Base-by-base conservation (phyloP, 768 basidiomycete genomes). In the Macrolepiota dolichaula region DNA sequence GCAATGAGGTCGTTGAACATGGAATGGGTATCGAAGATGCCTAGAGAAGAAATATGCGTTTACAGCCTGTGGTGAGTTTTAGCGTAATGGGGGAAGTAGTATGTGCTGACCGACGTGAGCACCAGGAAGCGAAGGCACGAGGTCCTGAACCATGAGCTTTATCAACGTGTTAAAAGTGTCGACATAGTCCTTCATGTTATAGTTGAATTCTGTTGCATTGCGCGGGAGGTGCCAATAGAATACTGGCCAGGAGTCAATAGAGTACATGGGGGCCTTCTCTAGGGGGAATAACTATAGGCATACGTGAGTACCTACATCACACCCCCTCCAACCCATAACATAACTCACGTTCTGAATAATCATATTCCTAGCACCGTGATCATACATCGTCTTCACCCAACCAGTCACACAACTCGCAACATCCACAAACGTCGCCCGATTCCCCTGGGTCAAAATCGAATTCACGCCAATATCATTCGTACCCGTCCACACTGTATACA, bases 401-500 rank as follows among this genome's bases (percentile, higher is more conserved):
- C 85, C 80, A 5, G 88, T 72, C 67, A 82, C 82, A 65, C 88
- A 88, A 17, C 69, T 67, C 22, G 81, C 77, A 0, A 85, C 84
- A 49, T 86, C 76, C 6, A 86, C 84, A 55, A 89, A 68, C 1
- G 83, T 86, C 17, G 84, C 83, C 55, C 71, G 62, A 58, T 78
- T 75, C 13, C 74, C 64, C 2, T 77, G 79, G 0, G 83, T 84
- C 11, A 88, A 63, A 32, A 88, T 73, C 4, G 81, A 79, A 50
- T 75, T 76, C 11, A 67, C 77, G 1, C 87, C 87, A 2, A 89
- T 76, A 65, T 88, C 88, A 63, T 84, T 85, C 1, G 85, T 85
- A 11, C 87, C 86, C 61, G 88, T 85, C 87, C 87, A 89, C 3
- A 88, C 73, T 0, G 84, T 83, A 67, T 85, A 88, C 2, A 88